Evolutionary conservation across 441 rosid genomes (phyloP), one percentile per base, ranked within the genome.

Genomic region (Gossypium laxum): DNA sequence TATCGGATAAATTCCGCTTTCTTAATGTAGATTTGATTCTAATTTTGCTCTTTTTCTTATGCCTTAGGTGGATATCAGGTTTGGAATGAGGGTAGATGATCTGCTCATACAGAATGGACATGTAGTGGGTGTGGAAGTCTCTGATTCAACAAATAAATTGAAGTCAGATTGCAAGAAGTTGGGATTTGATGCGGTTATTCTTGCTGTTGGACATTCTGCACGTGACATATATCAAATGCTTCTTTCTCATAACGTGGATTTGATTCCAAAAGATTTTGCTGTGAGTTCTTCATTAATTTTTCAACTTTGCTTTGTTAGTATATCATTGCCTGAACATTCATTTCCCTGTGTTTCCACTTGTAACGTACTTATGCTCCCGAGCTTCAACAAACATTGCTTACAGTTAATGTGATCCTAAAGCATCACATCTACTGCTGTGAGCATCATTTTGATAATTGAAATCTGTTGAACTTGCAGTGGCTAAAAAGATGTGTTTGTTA

Each of bases 131-230:
- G 84, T 93, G 71, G 84, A 76, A 76, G 83, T 88, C 75, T 86
- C 93, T 57, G 81, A 82, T 75, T 85, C 91, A 73, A 76, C 81
- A 54, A 76, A 85, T 47, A 67, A 73, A 32, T 69, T 74, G 78
- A 75, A 50, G 66, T 72, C 60, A 65, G 79, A 78, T 75, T 63
- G 80, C 66, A 76, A 80, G 74, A 67, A 78, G 71, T 71, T 82
- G 76, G 82, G 69, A n/a, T 86, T 67, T 79, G 98, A 91, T 80
- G 91, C 94, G 5, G 91, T 89, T 59, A 77, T 93, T 77, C 87
- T 93, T 70, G 98, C 96, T 48, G 96, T 89, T 66, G 98, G 97
- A 69, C 98, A 93, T 83, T 93, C 98, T 79, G 97, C 97, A 62
- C 95, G 95, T 70, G 98, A 91, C 72, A 74, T 83, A 47, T 93